Evolutionary conservation across 495 filamentous ascomycete genomes (phyloP).

Genomic region (Schizothecium vesticola): DNA sequence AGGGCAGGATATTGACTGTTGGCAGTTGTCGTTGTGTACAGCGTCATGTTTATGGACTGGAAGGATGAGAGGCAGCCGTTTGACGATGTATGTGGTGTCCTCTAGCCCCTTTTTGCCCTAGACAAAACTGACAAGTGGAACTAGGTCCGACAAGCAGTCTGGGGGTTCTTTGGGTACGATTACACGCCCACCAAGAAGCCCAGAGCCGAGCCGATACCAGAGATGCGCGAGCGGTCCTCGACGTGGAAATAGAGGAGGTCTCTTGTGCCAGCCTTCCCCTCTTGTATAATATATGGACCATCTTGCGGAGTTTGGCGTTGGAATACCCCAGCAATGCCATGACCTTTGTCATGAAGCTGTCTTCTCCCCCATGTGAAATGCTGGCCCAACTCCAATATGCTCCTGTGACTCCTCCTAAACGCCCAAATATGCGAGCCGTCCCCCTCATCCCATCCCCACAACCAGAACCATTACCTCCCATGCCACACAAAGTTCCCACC

Average conservation of each 20-base stretch:
- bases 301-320: conserved; percentile 28
- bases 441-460: neutral
- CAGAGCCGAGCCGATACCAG: neutral
- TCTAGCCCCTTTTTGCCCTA: neutral
- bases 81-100: conserved; percentile 42
- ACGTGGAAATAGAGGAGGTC: neutral
- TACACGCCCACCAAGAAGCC: conserved; percentile 18
- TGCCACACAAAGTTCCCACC: conserved; percentile 55
- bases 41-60: conserved; percentile 76
- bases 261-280: neutral
- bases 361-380: neutral
- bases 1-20: conserved; percentile 8
- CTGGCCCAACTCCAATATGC: neutral
- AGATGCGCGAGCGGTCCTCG: neutral
- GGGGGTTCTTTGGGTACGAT: conserved; percentile 21
- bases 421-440: neutral
- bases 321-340: conserved; percentile 22
- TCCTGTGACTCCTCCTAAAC: neutral
- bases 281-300: conserved; percentile 19
- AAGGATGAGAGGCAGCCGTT: conserved; percentile 57
- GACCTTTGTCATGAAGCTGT: conserved; percentile 3
- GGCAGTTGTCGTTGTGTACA: conserved; percentile 64
- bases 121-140: neutral
- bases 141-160: conserved; percentile 24
- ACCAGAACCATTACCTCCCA: conserved; percentile 35